phyloP scores from a whole-genome alignment of 208 protist genomes.

The Crithidia mellificae region DNA sequence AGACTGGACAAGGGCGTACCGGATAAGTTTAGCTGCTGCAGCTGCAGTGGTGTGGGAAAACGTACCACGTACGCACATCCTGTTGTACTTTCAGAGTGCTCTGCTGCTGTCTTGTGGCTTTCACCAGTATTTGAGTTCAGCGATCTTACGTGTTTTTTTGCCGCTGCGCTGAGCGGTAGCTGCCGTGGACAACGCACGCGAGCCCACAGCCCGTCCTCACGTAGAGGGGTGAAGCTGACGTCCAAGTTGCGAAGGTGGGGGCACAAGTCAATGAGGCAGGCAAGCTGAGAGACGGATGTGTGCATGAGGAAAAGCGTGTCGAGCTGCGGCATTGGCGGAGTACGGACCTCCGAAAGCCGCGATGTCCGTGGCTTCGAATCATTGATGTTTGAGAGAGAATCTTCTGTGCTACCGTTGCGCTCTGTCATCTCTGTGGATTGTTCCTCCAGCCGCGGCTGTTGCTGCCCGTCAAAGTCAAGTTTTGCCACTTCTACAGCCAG shows the following conservation, averaged over 20 bases:
- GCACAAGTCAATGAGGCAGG: constrained; percentile 14
- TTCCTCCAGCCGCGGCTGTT: too few species aligned
- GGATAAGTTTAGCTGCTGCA: constrained; percentile 16
- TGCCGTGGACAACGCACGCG: not conserved
- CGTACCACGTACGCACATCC: not conserved
- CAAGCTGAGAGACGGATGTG: constrained; percentile 16
- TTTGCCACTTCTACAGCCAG: too few species aligned
- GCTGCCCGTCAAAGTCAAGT: too few species aligned
- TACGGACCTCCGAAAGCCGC: not conserved
- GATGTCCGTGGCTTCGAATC: not conserved
- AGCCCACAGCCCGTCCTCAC: constrained; percentile 17
- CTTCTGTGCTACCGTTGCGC: not conserved
- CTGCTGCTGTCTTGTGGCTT: too few species aligned
- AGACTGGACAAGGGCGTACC: constrained; percentile 11
- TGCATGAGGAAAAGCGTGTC: constrained; percentile 24
- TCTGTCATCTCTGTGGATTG: not conserved
- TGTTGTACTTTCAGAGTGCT: too few species aligned
- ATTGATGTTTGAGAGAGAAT: not conserved
- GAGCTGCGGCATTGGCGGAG: constrained; percentile 9
- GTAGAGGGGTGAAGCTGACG: constrained; percentile 22
- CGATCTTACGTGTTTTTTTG: not conserved
- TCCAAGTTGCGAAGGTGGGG: constrained; percentile 18
- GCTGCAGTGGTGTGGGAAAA: constrained; percentile 13
- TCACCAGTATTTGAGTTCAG: too few species aligned
- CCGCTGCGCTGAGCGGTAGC: not conserved